These are phyloP conservation scores for Arthrobotrys sphaeroides DNA, from an alignment of 2,329 filamentous ascomycete genomes.

Conservation along the genomic window DNA sequence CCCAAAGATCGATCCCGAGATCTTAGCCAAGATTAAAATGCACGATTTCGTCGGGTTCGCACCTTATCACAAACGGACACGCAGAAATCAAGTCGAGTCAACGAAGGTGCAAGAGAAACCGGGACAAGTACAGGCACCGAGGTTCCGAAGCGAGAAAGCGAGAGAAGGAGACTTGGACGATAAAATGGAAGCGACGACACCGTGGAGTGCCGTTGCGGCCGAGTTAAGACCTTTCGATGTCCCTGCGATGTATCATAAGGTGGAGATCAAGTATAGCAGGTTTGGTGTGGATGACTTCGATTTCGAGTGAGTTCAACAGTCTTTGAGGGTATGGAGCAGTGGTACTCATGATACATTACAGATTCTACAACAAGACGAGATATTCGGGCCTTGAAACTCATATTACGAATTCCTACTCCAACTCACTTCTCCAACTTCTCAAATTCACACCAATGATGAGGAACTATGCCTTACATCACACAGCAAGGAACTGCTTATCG, in stretches of 20 bases:
- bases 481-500: constrained; percentile 81
- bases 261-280: constrained; percentile 98
- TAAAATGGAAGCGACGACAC: constrained; percentile 67
- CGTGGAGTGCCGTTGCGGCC: constrained; percentile 74
- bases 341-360: neutral
- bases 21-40: constrained; percentile 74
- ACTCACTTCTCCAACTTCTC: constrained; percentile 87
- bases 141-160: constrained; percentile 93
- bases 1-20: constrained; percentile 77
- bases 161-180: constrained; percentile 65
- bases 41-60: constrained; percentile 81
- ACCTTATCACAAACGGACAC: constrained; percentile 75
- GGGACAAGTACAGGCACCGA: constrained; percentile 76
- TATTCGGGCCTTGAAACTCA: constrained; percentile 96
- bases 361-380: constrained; percentile 88
- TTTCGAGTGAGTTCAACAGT: constrained; percentile 75
- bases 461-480: constrained; percentile 87
- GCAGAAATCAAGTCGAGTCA: constrained; percentile 84
- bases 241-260: constrained; percentile 86
- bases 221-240: constrained; percentile 68
- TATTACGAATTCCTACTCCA: constrained; percentile 95
- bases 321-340: neutral
- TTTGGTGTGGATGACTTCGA: constrained; percentile 99
- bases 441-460: constrained; percentile 88
- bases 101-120: constrained; percentile 72